Evolutionary conservation across 2,329 filamentous ascomycete genomes (phyloP), one percentile per base, ranked within the genome.

Genomic region (Aureobasidium sp.): DNA sequence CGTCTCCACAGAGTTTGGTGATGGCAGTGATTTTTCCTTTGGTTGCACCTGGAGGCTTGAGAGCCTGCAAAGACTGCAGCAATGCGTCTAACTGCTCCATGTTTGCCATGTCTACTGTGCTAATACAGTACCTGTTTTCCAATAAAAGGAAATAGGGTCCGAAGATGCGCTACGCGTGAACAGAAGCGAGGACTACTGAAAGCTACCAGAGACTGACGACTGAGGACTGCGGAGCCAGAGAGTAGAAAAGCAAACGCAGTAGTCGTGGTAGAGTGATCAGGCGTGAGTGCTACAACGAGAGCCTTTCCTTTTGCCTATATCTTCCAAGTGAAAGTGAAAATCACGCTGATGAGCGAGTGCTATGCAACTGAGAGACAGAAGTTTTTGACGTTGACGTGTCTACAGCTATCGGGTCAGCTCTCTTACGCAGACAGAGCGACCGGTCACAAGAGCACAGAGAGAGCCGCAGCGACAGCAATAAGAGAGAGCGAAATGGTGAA

Each of bases 11-110:
- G 47, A 97, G 86, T 34, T 85, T 81, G 23, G 93, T 97, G 77
- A 99, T 86, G 73, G 86, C 86, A 70, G 84, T 85, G 76, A 99
- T 96, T 78, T 94, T 93, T 68, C 90, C 91, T 69, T 91, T 92
- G 66, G 92, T 96, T 63, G 97, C 91, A 73, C 94, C 94, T 59
- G 94, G 94, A 48, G 94, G 88, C 78, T 96, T 97, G 72, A 97
- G 82, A 68, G 84, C 83, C 71, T 93, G 88, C 87, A 99, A 92
- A 72, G 89, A 92, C 80, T 94, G 90, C 73, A 99, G 85, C 77
- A 89, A 88, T 71, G 86, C 83, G 78, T 96, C 93, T 78, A 99
- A 81, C 76, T 97, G 92, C 79, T 89, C 86, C 84, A 96, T 88
- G 42, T 71, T 65, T 61, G 63, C 62, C 62, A 66, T 66, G 62